phyloP scores from a whole-genome alignment of 2,329 filamentous ascomycete genomes.

The Fusarium domesticum region DNA sequence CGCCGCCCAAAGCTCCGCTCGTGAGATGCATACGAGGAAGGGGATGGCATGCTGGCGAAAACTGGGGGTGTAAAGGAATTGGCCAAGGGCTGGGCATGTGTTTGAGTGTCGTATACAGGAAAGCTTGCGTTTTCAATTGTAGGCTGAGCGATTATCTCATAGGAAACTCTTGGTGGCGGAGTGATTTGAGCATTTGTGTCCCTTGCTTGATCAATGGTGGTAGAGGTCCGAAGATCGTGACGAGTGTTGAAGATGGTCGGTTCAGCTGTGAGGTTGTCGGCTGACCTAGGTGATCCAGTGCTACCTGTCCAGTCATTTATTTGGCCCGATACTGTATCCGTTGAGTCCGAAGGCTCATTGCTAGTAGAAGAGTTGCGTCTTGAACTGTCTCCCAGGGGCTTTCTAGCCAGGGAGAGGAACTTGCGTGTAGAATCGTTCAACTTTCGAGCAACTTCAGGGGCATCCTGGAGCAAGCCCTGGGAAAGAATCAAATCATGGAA shows the following conservation, averaged over 20 bases:
- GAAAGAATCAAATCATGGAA: conserved; percentile 61
- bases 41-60: conserved; percentile 40
- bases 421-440: conserved; percentile 56
- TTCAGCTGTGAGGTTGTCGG: background rate
- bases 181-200: conserved; percentile 6
- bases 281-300: background rate
- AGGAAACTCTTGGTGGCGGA: conserved; percentile 29
- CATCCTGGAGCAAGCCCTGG: conserved; percentile 55
- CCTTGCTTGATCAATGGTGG: background rate
- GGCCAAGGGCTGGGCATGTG: conserved; percentile 16
- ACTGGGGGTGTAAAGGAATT: conserved; percentile 21
- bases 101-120: conserved; percentile 34
- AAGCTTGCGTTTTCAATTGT: conserved; percentile 55
- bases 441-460: conserved; percentile 55
- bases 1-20: conserved; percentile 69
- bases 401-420: conserved; percentile 55
- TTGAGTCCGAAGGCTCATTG: background rate
- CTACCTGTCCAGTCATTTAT: background rate
- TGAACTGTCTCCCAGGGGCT: conserved; percentile 36
- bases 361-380: conserved; percentile 7
- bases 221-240: background rate
- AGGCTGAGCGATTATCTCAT: conserved; percentile 51
- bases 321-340: background rate
- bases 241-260: conserved; percentile 2
- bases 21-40: conserved; percentile 56